Base-by-base conservation (phyloP, 1,284 basidiomycete genomes). In the Marasmius oreades region DNA sequence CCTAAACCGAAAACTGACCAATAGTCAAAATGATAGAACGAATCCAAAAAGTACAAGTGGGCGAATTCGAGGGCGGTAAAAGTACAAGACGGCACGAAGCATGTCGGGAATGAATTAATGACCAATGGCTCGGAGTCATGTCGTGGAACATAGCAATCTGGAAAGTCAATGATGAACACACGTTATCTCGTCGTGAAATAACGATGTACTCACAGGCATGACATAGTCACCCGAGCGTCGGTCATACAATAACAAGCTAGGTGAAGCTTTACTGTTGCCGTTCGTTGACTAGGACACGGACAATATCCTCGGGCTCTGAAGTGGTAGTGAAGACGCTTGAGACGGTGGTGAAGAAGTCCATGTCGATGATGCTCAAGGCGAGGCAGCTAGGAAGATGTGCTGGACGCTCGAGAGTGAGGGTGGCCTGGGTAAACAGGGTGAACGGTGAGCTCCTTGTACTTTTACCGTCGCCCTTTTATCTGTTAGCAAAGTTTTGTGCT, bases 331-430 rank as follows among this genome's bases (percentile, higher is more conserved):
- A 31, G 16, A 50, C 14, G 47, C 5, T 31, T 16, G 47, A 50
- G 47, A 50, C 18, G 28, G 47, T 50, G 31, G 47, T 50, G 47
- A 50, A 50, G 47, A 31, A 26, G 47, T 50, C 47, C 47, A 50
- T 50, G 47, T 31, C 47, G 20, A 50, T 18, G 18, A 28, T 23
- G 24, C 33, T 31, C 18, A 20, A 7, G 28, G 26, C 11, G 14
- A 20, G 18, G 23, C 8, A 26, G 24, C 23, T 12, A 18, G 11
- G 31, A 31, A 20, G 28, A 26, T 11, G 2, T 6, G 12, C 33
- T 50, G 24, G 12, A 4, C 31, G 20, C 24, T 31, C 26, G 47
- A 20, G 6, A 11, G 26, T 50, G 47, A 42, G 39, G 39, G n/a
- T 42, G 39, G 39, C 10, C n/a, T 42, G 8, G 20, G 7, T 7